Conservation (phyloP, 352 stramenopile genomes). For the Proteromonas lacertae region DNA sequence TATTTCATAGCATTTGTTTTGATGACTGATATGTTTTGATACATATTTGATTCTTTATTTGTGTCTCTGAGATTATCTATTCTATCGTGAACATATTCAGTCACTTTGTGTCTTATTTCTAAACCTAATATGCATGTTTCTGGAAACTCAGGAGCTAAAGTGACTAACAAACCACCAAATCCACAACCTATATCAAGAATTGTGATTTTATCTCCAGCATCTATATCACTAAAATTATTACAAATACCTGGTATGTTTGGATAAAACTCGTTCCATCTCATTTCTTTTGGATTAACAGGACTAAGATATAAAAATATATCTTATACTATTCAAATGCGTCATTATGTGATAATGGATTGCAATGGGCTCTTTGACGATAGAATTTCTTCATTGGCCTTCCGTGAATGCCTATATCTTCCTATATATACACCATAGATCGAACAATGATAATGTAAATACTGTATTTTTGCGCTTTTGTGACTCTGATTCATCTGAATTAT, state of each 20-base stretch:
- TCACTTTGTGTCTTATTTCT: slow-evolving; percentile 77
- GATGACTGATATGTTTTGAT: neutral
- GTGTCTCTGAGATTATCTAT: slow-evolving; percentile 51
- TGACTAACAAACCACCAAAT: slow-evolving; percentile 78
- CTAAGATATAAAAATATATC: slow-evolving; percentile 14
- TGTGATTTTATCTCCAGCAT: slow-evolving; percentile 26
- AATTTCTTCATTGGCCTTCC: slow-evolving; percentile 81
- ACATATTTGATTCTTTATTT: neutral
- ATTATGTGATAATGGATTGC: slow-evolving; percentile 62
- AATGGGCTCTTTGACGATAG: slow-evolving; percentile 71
- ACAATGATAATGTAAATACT: too few species aligned
- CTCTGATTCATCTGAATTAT: too few species aligned
- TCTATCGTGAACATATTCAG: slow-evolving; percentile 47
- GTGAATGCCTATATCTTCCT: too few species aligned
- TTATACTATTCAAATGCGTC: neutral
- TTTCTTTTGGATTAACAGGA: slow-evolving; percentile 31
- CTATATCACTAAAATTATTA: neutral
- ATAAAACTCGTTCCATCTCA: slow-evolving; percentile 71
- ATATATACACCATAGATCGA: too few species aligned
- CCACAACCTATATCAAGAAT: slow-evolving; percentile 83
- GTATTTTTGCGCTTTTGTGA: too few species aligned
- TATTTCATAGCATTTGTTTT: slow-evolving; percentile 12
- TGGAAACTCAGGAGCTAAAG: slow-evolving; percentile 33
- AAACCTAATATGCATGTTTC: slow-evolving; percentile 71
- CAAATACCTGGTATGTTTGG: slow-evolving; percentile 14